Evolutionary conservation across 495 filamentous ascomycete genomes (phyloP).

Genomic region (Xylaria cubensis): DNA sequence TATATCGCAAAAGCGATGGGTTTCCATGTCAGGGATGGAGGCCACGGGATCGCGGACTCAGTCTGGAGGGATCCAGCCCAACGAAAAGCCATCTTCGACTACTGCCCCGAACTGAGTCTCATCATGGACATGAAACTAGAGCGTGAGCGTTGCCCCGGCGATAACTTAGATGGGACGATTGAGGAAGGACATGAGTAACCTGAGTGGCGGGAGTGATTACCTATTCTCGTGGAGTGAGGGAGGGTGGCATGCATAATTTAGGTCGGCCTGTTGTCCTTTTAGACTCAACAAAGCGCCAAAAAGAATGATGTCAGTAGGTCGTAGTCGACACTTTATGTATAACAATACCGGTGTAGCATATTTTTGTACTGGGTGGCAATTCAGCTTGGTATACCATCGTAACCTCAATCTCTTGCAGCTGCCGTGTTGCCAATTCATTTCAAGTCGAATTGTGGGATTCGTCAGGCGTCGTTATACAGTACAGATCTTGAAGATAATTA

Average conservation of each 20-base stretch:
- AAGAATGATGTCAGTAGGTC: slow-evolving; percentile 5
- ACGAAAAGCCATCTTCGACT: slow-evolving; percentile 51
- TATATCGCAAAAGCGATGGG: slow-evolving; percentile 56
- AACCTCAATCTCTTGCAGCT: background rate
- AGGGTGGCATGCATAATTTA: slow-evolving; percentile 32
- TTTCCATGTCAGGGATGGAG: slow-evolving; percentile 53
- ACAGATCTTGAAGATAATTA: background rate
- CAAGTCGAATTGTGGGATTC: too few relatives aligned
- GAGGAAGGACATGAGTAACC: slow-evolving; percentile 4
- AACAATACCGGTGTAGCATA: slow-evolving; percentile 1
- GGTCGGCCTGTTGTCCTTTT: slow-evolving; percentile 30
- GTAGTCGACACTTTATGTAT: background rate
- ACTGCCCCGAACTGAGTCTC: slow-evolving; percentile 57
- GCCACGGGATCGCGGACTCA: slow-evolving; percentile 38
- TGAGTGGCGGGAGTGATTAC: background rate
- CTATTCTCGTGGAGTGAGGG: background rate
- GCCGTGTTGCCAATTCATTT: slow-evolving; percentile 6
- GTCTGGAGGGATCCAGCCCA: slow-evolving; percentile 50
- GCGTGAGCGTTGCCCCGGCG: slow-evolving; percentile 49
- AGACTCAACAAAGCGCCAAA: background rate
- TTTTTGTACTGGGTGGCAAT: background rate
- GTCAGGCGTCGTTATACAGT: background rate
- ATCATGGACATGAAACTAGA: slow-evolving; percentile 46
- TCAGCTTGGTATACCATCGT: background rate
- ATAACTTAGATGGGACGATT: slow-evolving; percentile 34